Evolutionary conservation across 1,284 basidiomycete species (phyloP).

Genomic region (Cryptococcus sp.): DNA sequence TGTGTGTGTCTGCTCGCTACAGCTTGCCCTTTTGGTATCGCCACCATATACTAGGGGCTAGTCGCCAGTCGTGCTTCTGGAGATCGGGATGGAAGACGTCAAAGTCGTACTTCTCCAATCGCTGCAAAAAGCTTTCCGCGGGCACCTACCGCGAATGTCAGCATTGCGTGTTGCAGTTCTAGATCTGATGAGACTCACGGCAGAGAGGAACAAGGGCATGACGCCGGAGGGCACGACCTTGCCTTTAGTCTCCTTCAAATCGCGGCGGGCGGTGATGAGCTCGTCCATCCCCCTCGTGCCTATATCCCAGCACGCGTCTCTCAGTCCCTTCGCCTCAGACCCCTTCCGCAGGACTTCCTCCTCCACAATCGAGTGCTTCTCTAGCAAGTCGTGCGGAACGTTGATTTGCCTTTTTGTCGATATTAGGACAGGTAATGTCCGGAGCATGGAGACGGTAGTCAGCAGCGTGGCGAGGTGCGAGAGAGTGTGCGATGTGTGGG

Average conservation of each 20-base stretch:
- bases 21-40: conserved; percentile 57
- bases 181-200: conserved; percentile 59
- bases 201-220: conserved; percentile 76
- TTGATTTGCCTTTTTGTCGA: conserved; percentile 68
- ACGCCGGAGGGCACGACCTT: conserved; percentile 64
- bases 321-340: conserved; percentile 58
- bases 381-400: conserved; percentile 81
- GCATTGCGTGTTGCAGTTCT: conserved; percentile 19
- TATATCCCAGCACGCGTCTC: conserved; percentile 79
- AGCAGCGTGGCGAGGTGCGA: conserved; percentile 56
- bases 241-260: conserved; percentile 67
- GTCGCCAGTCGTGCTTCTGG: conserved; percentile 75
- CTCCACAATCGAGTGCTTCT: conserved; percentile 75
- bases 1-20: conserved; percentile 18
- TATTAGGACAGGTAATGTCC: conserved; percentile 74
- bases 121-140: conserved; percentile 68
- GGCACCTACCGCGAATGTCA: conserved; percentile 62
- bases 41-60: conserved; percentile 84
- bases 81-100: conserved; percentile 75
- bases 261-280: conserved; percentile 75
- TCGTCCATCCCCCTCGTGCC: conserved; percentile 90
- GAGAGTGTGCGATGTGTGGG: conserved; percentile 70
- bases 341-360: conserved; percentile 82
- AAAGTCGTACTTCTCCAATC: conserved; percentile 77
- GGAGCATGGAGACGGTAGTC: conserved; percentile 63